Conservation (phyloP, 1,284 basidiomycete species). For the Crucibulum cyathiforme region DNA sequence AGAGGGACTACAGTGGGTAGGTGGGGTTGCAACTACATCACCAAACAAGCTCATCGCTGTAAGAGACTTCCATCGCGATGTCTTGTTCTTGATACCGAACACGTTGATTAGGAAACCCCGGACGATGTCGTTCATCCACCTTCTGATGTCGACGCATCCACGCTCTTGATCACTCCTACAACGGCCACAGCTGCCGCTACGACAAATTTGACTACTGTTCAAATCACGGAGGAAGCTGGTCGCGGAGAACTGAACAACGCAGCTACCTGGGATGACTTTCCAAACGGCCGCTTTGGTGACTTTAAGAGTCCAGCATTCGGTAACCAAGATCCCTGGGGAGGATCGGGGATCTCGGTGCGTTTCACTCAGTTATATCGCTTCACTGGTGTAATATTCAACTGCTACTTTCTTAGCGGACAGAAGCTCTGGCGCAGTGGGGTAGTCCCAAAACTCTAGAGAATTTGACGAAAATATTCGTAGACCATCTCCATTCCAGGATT, state of each 20-base stretch:
- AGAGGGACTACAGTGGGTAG: slow-evolving; percentile 78
- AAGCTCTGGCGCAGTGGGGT: slow-evolving; percentile 83
- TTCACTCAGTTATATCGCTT: not conserved
- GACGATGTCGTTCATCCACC: slow-evolving; percentile 29
- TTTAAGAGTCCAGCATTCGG: slow-evolving; percentile 97
- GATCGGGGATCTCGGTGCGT: slow-evolving; percentile 59
- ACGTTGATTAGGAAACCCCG: slow-evolving; percentile 45
- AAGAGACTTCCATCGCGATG: slow-evolving; percentile 22
- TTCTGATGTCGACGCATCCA: slow-evolving; percentile 36
- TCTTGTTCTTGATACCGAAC: slow-evolving; percentile 2
- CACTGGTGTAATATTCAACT: not conserved
- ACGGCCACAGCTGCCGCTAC: slow-evolving; percentile 63
- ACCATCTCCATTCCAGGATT: slow-evolving; percentile 76
- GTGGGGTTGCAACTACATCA: slow-evolving; percentile 23
- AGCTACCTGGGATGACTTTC: slow-evolving; percentile 96
- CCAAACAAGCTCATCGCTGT: slow-evolving; percentile 78
- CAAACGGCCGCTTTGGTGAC: slow-evolving; percentile 99
- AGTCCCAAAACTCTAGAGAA: slow-evolving; percentile 74
- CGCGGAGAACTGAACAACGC: slow-evolving; percentile 77
- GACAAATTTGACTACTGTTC: slow-evolving; percentile 45
- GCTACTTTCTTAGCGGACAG: slow-evolving; percentile 54
- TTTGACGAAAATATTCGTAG: slow-evolving; percentile 81
- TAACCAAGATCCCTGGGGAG: slow-evolving; percentile 76
- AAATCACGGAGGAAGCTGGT: slow-evolving; percentile 59
- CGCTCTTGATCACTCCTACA: slow-evolving; percentile 64